Base-by-base conservation (phyloP, 2,329 filamentous ascomycete species). In the Lasiodiplodia theobromae region DNA sequence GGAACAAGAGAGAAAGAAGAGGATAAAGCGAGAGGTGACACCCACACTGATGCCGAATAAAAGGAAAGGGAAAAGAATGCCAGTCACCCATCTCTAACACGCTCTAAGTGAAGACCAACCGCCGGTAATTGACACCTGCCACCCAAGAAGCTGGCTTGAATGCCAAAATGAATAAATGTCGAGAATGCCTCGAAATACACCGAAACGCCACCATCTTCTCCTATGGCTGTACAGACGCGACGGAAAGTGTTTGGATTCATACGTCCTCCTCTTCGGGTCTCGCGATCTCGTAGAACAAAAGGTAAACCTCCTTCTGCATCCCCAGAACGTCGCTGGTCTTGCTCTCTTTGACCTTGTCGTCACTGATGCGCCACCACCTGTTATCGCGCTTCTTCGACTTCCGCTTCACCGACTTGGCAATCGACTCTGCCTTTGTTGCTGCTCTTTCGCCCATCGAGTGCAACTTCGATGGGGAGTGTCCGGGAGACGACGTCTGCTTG, bases 341-440 rank as follows among this genome's bases (percentile, higher is more conserved):
- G 72, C 93, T 91, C 80, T 98, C 95, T 77, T 95, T 96, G 74
- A 98, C 89, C 80, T 96, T 97, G 72, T 99, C 96, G 78, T 99
- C 96, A 72, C 94, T 97, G 72, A 99, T 97, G 44, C 96, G 89
- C 96, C 96, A 99, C 96, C 96, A 99, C 51, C 91, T 89, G 75
- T 96, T 91, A 54, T 86, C 87, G 14, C 83, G 80, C 75, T 88
- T 89, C 72, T 86, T 87, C n/a, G 74, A 70, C 70, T 86, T 88
- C 73, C 87, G 89, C 71, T 83, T 67, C 37, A 71, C 47, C 25
- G 47, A 56, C 6, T 78, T 86, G 0, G 86, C 85, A 8, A 89
- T 84, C 0, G 75, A 75, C 2, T 77, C 72, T 1, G 76, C 73
- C 31, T 77, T 79, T 38, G 78, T 77, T 54, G 74, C 67, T 14